phyloP scores from a whole-genome alignment of 129 eudicot species.

The Ambrosia artemisiifolia region DNA sequence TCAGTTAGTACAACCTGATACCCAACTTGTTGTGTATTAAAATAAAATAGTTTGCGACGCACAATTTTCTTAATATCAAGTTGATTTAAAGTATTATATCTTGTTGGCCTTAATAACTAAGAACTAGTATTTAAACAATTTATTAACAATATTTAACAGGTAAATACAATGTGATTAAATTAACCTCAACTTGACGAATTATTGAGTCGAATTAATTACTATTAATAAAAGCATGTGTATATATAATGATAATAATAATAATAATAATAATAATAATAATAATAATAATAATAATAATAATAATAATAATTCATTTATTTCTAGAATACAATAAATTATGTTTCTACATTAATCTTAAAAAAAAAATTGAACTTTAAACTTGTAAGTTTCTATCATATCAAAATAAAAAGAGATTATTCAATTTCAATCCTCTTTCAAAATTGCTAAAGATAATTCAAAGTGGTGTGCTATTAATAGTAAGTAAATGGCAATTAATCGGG shows the following conservation, averaged over 20 bases:
- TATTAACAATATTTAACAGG: no score
- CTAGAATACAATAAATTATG: background rate
- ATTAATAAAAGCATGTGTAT: background rate
- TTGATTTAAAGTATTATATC: constrained; percentile 17
- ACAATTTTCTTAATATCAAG: constrained; percentile 11
- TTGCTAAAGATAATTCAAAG: no score
- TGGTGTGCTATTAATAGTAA: no score
- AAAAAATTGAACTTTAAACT: no score
- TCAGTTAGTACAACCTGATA: constrained; percentile 10
- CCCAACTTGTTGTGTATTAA: constrained; percentile 22
- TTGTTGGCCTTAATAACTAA: background rate
- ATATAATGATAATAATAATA: background rate
- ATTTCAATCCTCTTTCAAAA: no score
- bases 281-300: no score
- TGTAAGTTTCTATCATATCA: no score
- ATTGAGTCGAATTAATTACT: constrained; percentile 3
- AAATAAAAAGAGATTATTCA: no score
- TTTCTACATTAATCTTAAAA: background rate
- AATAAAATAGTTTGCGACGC: background rate
- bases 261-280: no score
- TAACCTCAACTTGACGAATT: constrained; percentile 21
- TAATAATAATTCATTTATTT: no score
- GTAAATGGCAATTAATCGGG: no score
- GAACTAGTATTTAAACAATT: background rate
- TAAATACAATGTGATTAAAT: background rate